Evolutionary conservation across 139 green algal species (phyloP), one percentile per base, ranked within the genome.

Genomic region (Nannochloris sp.): DNA sequence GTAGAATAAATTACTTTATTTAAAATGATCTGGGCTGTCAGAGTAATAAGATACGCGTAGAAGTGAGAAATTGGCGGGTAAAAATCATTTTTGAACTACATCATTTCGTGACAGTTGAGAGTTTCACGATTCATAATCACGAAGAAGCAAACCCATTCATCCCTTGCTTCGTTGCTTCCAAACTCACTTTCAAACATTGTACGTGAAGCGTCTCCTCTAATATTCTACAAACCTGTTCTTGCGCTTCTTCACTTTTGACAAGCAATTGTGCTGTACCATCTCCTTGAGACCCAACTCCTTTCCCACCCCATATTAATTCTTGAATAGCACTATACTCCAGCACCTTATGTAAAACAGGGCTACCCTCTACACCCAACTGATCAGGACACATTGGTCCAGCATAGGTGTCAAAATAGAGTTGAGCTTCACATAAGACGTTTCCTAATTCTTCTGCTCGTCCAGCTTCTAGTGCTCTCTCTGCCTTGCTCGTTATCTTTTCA

Each of bases 191-290:
- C 55, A 77, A 57, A 61, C 62, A 74, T 27, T 53, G 2, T 61
- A 78, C 47, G 7, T 39, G 36, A 32, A 76, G 37, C 13, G 70
- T 60, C 13, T 39, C 9, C 3, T 39, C 13, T 25, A 84, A 12
- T 4, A 84, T 54, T 23, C 33, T 8, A 54, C 45, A 73, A 9
- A 81, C 78, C 42, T 55, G 56, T 2, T 25, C 30, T 65, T 88
- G 81, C n/a, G 64, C 57, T 6, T 68, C 64, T 5, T 54, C 36
- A 23, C 48, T 67, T 24, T 54, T 70, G 62, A 72, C 83, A 45
- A 92, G 63, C 48, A 92, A 76, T 71, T 92, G 85, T 33, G 82
- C 85, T 6, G 79, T 84, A 59, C 85, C 85, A 71, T 92, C 85
- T 1, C 85, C 85, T 70, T 80, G 73, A 10, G 70, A 83, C 4